Evolutionary conservation across 2,329 filamentous ascomycete species (phyloP).

Genomic region (Trichoderma lentiforme): DNA sequence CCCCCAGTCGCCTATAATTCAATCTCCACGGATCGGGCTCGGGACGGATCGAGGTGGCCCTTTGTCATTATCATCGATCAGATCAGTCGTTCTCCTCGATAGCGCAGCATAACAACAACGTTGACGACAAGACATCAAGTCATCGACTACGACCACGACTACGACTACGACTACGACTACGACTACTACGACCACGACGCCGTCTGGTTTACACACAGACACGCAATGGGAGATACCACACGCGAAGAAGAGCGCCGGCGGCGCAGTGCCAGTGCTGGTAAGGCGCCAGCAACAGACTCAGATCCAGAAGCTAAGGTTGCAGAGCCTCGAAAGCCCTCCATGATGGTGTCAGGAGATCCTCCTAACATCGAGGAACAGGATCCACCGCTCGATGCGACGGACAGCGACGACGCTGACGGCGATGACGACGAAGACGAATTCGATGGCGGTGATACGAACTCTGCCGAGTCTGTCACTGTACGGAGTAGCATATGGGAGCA

Average conservation of each 20-base stretch:
- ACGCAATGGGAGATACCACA: conserved; percentile 7
- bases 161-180: not conserved
- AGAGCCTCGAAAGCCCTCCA: not conserved
- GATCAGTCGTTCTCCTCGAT: not conserved
- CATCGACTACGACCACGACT: not conserved
- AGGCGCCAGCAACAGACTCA: not conserved
- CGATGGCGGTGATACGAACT: conserved; percentile 4
- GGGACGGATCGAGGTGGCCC: not conserved
- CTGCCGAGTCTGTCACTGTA: conserved; percentile 8
- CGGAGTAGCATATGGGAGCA: conserved; percentile 18
- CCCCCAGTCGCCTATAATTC: not conserved
- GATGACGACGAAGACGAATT: conserved; percentile 5
- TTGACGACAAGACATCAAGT: not conserved
- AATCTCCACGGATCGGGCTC: not conserved
- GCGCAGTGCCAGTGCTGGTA: not conserved
- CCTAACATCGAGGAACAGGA: conserved; percentile 15
- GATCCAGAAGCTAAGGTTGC: conserved; percentile 8
- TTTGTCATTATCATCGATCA: not conserved
- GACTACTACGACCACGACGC: not conserved
- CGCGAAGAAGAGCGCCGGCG: not conserved
- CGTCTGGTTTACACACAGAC: not conserved
- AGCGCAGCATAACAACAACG: not conserved
- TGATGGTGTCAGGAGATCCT: not conserved
- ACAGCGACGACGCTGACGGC: conserved; percentile 7
- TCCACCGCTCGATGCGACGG: conserved; percentile 10